phyloP scores from a whole-genome alignment of 306 rosid species.

The Sindora glabra region DNA sequence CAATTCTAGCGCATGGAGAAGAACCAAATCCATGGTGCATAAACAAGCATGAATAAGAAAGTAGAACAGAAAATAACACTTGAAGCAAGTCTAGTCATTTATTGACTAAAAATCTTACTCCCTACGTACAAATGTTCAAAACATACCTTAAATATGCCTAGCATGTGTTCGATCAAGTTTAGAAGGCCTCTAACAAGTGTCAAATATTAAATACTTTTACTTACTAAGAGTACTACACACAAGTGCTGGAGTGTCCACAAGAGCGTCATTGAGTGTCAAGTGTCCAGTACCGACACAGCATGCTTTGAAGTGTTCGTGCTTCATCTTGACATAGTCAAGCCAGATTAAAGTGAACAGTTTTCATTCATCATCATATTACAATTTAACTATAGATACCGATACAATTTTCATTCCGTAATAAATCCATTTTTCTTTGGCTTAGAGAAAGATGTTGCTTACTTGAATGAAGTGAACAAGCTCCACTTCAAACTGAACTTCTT shows the following conservation, averaged over 20 bases:
- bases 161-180: too few relatives aligned
- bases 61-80: too few relatives aligned
- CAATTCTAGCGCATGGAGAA: background rate
- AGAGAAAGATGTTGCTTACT: slow-evolving; percentile 43
- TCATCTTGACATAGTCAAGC: background rate
- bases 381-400: background rate
- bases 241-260: too few relatives aligned
- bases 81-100: too few relatives aligned
- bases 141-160: too few relatives aligned
- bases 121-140: too few relatives aligned
- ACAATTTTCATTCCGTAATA: slow-evolving; percentile 11
- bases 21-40: background rate
- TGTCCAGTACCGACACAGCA: background rate
- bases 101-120: too few relatives aligned
- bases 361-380: background rate
- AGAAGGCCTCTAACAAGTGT: too few relatives aligned
- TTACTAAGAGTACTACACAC: too few relatives aligned
- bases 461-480: slow-evolving; percentile 90
- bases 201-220: too few relatives aligned
- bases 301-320: too few relatives aligned
- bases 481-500: slow-evolving; percentile 82
- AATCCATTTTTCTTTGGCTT: slow-evolving; percentile 1
- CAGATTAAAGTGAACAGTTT: background rate
- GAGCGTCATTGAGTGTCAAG: background rate
- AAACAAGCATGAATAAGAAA: background rate